phyloP scores from a whole-genome alignment of 495 filamentous ascomycete species.

The Sphaerosporella brunnea region DNA sequence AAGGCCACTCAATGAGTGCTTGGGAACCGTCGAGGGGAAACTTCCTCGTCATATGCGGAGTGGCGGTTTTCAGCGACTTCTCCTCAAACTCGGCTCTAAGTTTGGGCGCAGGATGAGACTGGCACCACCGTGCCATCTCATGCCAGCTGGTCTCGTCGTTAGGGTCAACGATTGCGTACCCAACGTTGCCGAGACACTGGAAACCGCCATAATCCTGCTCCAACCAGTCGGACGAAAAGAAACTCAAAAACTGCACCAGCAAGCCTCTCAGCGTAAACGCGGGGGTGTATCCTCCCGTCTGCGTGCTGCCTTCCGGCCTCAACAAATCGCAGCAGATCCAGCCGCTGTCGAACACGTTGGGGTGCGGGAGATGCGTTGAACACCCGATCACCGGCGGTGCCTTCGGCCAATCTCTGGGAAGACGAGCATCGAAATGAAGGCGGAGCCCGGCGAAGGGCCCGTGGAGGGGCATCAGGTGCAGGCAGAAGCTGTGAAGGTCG shows the following conservation, averaged over 20 bases:
- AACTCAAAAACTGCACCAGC: slow-evolving; percentile 12
- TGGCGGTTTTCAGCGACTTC: too few species aligned
- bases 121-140: too few species aligned
- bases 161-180: too few species aligned
- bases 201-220: slow-evolving; percentile 10
- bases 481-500: slow-evolving; percentile 7
- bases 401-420: slow-evolving; percentile 9
- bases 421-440: slow-evolving; percentile 7
- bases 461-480: slow-evolving; percentile 6
- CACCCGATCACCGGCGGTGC: slow-evolving; percentile 6
- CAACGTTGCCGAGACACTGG: too few species aligned
- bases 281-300: slow-evolving; percentile 9
- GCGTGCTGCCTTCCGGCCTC: slow-evolving; percentile 2
- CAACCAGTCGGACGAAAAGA: slow-evolving; percentile 14
- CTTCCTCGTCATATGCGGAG: too few species aligned
- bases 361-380: slow-evolving; percentile 8
- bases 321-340: slow-evolving; percentile 16
- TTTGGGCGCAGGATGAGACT: too few species aligned
- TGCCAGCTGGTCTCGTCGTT: too few species aligned
- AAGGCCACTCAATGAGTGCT: too few species aligned
- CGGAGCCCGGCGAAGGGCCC: slow-evolving; percentile 13
- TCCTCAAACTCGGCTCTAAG: too few species aligned
- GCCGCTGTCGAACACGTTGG: slow-evolving; percentile 7
- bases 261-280: slow-evolving; percentile 14
- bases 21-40: too few species aligned